Base-by-base conservation (phyloP, 1,139 yeast genomes). In the Eremothecium coryli region DNA sequence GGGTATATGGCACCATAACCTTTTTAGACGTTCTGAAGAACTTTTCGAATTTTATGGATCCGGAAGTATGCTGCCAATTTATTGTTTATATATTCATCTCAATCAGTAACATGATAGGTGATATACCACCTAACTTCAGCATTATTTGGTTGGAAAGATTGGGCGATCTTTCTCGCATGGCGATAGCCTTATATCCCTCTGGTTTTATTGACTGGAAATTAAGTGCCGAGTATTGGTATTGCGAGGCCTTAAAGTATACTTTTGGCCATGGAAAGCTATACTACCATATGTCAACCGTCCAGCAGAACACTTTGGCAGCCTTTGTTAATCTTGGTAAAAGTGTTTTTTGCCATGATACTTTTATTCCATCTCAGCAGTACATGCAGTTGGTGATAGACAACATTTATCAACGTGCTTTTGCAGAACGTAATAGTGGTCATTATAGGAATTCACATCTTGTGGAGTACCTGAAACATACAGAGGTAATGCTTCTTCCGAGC, bases 1-100 rank as follows among this genome's bases (percentile, higher is more conserved):
- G 90, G 90, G 88, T 81, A 7, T 81, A 80, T 53, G 93, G 93
- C 15, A 73, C 82, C 5, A 86, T 81, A 15, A 84, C 79, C 21
- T 79, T 80, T 45, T 61, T 81, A 33, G 93, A 81, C 54, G 85
- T 81, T n/a, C 61, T 81, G 50, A 81, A 81, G 50, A 80, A 79
- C 52, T 78, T 80, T 34, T 70, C 72, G 25, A 70, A 76, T 33
- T 62, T 61, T 38, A 57, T 62, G 45, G 67, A 62, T 36, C 66
- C 64, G 16, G 66, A 62, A 38, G 63, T 62, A 4, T 62, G 66
- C 37, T 60, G 64, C 14, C 64, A 61, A 37, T 62, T 62, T 38
- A 62, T 62, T 24, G 57, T 62, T 1, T 62, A 62, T 38, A 61
- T 63, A 2, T 62, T 62, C 47, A 59, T 56, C 14, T 54, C 60